Conservation (phyloP, 2,329 filamentous ascomycete species). For the Juglanconis oblonga region DNA sequence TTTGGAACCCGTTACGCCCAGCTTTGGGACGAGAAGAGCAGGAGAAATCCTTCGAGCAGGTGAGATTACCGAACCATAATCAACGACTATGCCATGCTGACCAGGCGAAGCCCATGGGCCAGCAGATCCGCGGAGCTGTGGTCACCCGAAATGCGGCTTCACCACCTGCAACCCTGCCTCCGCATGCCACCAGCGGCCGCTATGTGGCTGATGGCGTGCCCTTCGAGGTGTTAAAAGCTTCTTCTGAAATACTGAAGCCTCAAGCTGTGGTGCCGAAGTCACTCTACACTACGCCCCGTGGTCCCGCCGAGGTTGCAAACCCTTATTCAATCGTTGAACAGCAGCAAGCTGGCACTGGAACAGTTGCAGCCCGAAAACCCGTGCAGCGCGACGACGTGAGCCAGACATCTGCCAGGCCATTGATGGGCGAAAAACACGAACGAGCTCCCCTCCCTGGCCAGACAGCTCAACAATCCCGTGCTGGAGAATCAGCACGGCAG, state of each 20-base stretch:
- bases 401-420: no score
- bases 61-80: neutral
- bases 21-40: neutral
- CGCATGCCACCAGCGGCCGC: neutral
- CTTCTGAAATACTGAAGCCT: neutral
- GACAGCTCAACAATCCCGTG: no score
- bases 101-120: neutral
- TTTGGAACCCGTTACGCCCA: neutral
- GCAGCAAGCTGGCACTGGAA: no score
- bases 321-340: neutral
- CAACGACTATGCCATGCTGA: neutral
- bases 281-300: neutral
- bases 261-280: neutral
- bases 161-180: neutral
- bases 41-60: neutral
- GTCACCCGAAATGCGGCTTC: neutral
- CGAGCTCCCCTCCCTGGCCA: neutral
- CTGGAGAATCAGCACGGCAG: neutral
- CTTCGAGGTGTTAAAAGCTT: neutral
- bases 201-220: neutral
- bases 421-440: no score
- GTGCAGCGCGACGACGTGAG: no score
- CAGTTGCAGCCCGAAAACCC: no score
- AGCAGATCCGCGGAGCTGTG: neutral
- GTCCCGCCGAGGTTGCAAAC: neutral